Evolutionary conservation across 2,329 filamentous ascomycete species (phyloP), one percentile per base, ranked within the genome.

Genomic region (Cladosporium sp.): DNA sequence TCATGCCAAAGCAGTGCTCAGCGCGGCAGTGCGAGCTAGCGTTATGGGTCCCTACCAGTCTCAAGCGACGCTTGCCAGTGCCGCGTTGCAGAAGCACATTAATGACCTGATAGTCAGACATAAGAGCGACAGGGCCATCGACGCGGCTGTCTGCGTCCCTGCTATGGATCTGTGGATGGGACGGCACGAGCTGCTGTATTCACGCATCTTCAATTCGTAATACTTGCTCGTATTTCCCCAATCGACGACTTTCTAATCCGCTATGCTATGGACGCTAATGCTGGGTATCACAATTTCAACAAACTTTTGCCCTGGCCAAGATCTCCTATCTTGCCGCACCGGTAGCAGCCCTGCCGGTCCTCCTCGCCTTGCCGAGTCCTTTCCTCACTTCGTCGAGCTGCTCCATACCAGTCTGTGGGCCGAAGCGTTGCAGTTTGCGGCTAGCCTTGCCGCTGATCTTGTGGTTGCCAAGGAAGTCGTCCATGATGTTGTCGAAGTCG

Each of bases 401-500:
- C 73, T 90, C 86, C 63, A 97, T 80, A 0, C 94, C 94, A 59
- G 83, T 89, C 70, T 89, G 87, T 63, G 88, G 85, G 69, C 88
- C 90, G 87, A 75, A 92, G 91, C 61, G 59, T 77, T 92, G 93
- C 19, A 91, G 83, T 55, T 81, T 74, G 42, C 73, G 67, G 25
- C 64, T 69, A 71, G 86, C 87, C 76, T 91, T 91, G 1, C 88
- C 88, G 22, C 81, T 81, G 74, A 85, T 87, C 9, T 83, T 83
- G 69, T 90, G 88, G 34, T 80, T 85, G 8, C 86, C 89, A 24
- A 97, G 75, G 75, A 99, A 99, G 57, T 96, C 92, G 70, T 97
- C 93, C 80, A 99, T 85, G 70, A 97, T 91, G 60, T 80, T 83
- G 70, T 96, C 87, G 73, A 99, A 96, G 70, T 97, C 92, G 37